Evolutionary conservation across 1,139 yeast genomes (phyloP), one percentile per base, ranked within the genome.

Genomic region (Debaryomycetaceae sp.): DNA sequence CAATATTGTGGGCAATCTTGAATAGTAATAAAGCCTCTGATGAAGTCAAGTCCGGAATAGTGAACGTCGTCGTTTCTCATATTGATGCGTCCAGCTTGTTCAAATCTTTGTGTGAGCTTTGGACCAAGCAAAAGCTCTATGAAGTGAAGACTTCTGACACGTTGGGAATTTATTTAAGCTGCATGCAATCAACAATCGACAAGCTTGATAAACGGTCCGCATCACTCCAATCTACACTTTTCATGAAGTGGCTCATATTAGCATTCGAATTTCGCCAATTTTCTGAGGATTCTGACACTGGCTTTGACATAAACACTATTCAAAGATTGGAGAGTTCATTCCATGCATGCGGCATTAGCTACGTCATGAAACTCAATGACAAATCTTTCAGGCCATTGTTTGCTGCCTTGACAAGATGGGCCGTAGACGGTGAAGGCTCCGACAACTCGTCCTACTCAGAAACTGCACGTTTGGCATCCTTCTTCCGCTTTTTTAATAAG

Each of bases 341-440:
- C 62, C 85, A 87, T 57, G 71, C 78, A 40, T 80, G 91, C 62
- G 93, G 89, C 37, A 80, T 91, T 52, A 73, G 74, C 33, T 84
- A 83, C 54, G 95, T 93, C 24, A 78, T 93, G 85, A 91, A 93
- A 64, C 78, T 95, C 65, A 93, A 93, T 60, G 99, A 93, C 64
- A 89, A 89, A 70, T 80, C 84, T 11, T 95, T 93, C 78, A 81
- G 98, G 60, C 99, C 99, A 24, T 69, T 89, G 57, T 91, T 95
- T 68, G 91, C 93, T 6, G 75, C 84, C 36, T 73, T 89, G 58
- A 90, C 86, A n/a, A 81, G 93, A 63, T 93, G 99, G 99, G 95
- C 97, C 3, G 78, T 87, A 53, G 84, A 81, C 50, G 96, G 90
- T 44, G 93, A 86, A 62, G 89, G 87, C 40, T 77, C 80, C 6